Conservation (phyloP, 192 early-diverging fungal species). For the Dispira simplex region DNA sequence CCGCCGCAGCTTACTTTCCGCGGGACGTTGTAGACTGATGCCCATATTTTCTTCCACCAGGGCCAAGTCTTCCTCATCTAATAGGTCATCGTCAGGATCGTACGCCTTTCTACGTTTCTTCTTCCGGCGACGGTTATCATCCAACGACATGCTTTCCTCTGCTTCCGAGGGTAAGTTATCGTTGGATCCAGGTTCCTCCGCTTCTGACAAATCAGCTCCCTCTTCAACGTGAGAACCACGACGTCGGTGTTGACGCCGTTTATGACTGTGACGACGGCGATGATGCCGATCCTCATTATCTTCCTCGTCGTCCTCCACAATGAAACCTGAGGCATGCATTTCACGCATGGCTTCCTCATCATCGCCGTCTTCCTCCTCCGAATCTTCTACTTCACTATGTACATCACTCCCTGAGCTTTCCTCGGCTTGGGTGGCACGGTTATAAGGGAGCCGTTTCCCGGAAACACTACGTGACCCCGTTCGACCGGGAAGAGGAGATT, state of each 20-base stretch:
- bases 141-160: neutral
- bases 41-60: constrained; percentile 79
- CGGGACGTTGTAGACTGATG: constrained; percentile 31
- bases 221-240: neutral
- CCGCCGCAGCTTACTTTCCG: constrained; percentile 46
- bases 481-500: neutral
- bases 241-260: constrained; percentile 10
- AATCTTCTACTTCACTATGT: constrained; percentile 29
- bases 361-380: constrained; percentile 41
- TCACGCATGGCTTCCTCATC: constrained; percentile 48
- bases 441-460: constrained; percentile 7
- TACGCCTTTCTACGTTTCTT: constrained; percentile 11
- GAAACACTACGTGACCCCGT: neutral
- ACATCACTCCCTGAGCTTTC: constrained; percentile 16
- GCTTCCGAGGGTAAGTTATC: neutral
- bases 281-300: constrained; percentile 33
- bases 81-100: constrained; percentile 39
- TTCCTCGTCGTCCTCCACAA: constrained; percentile 48
- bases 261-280: constrained; percentile 17
- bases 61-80: constrained; percentile 88
- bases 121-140: constrained; percentile 9
- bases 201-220: neutral
- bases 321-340: constrained; percentile 43
- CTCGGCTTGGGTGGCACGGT: neutral
- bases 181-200: neutral